Evolutionary conservation across 192 early-diverging fungal genomes (phyloP).

Genomic region (Linnemannia hyalina): DNA sequence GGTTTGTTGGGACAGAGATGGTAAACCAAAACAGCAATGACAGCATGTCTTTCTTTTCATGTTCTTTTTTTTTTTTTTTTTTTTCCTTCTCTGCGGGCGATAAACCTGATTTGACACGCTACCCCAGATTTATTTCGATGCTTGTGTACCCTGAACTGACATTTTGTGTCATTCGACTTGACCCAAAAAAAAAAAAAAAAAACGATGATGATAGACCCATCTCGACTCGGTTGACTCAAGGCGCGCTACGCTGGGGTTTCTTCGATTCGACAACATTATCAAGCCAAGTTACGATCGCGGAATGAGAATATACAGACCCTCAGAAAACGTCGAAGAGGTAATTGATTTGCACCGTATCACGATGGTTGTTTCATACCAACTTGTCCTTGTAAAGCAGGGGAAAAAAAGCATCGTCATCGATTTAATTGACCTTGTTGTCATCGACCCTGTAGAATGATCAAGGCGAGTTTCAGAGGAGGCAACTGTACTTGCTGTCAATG

Average conservation of each 20-base stretch:
- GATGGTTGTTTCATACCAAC: not conserved
- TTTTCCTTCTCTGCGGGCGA: not conserved
- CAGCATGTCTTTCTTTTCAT: not conserved
- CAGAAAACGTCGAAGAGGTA: conserved; percentile 64
- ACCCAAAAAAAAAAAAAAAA: not conserved
- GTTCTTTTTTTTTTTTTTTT: no score
- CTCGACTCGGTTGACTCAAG: conserved; percentile 57
- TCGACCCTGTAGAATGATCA: conserved; percentile 47
- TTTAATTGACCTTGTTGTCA: conserved; percentile 35
- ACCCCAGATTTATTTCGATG: not conserved
- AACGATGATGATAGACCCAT: conserved; percentile 47
- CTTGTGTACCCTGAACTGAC: not conserved
- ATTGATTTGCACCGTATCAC: not conserved
- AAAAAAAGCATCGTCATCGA: conserved; percentile 22
- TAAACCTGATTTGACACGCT: not conserved
- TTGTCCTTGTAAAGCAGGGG: not conserved
- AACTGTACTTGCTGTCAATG: conserved; percentile 47
- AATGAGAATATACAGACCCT: conserved; percentile 60
- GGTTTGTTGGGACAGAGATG: conserved; percentile 69
- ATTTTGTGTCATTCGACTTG: not conserved
- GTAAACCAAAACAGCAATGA: conserved; percentile 37
- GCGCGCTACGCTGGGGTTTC: conserved; percentile 59
- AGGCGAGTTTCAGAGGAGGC: conserved; percentile 55
- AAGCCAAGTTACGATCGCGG: conserved; percentile 60
- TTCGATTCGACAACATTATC: conserved; percentile 61